Conservation (phyloP, 2,329 filamentous ascomycete species). For the Verticillium klebahnii region DNA sequence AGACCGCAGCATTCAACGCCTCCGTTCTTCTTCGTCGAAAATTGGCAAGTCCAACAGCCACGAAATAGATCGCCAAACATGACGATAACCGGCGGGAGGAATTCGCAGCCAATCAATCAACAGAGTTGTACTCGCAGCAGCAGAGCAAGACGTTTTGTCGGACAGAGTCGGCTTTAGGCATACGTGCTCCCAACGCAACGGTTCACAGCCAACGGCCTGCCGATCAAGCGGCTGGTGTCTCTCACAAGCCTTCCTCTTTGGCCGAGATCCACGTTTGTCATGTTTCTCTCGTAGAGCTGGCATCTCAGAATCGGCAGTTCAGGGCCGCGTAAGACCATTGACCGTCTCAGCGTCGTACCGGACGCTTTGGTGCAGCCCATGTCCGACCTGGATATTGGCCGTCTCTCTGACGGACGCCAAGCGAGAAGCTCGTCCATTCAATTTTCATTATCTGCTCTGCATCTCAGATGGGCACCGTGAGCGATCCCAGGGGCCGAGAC, state of each 20-base stretch:
- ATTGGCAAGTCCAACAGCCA: background rate
- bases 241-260: background rate
- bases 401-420: too few species aligned
- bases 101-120: background rate
- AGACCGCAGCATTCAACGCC: background rate
- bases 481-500: too few species aligned
- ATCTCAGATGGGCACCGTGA: too few species aligned
- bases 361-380: too few species aligned
- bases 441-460: too few species aligned
- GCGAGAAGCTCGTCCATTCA: too few species aligned
- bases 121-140: background rate
- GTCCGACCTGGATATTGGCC: too few species aligned
- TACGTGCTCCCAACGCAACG: background rate
- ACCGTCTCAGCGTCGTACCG: too few species aligned
- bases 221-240: background rate
- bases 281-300: too few species aligned
- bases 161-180: background rate
- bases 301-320: background rate
- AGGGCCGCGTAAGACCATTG: background rate
- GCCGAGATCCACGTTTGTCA: too few species aligned
- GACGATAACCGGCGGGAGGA: background rate
- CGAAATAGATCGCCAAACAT: background rate
- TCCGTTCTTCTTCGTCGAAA: background rate
- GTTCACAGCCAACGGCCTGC: slow-evolving; percentile 1
- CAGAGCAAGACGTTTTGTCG: background rate